Evolutionary conservation across 1,284 basidiomycete species (phyloP), one percentile per base, ranked within the genome.

Genomic region (Vanrija humicola): DNA sequence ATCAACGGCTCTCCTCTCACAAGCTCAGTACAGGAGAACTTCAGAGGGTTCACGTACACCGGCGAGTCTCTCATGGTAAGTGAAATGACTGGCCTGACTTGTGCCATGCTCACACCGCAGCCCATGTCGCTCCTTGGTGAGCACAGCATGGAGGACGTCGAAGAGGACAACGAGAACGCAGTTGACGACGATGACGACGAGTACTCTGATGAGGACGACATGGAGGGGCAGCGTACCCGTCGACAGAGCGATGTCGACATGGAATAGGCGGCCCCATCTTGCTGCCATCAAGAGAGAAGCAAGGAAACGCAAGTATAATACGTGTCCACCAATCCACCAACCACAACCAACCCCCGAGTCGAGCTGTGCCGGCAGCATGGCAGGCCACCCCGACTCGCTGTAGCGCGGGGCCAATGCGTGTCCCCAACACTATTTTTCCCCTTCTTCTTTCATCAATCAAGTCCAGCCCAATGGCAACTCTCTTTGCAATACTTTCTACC

Each of bases 11-110:
- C 81, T 38, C 88, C 89, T 23, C 79, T 95, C 66, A 92, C 90
- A 59, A 89, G 80, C 70, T 89, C 87, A 66, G 88, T 96, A 48
- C 92, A 96, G 79, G 92, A 93, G 79, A 92, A 95, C 76, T 96
- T 96, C 76, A 82, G 86, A 53, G 89, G 89, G 43, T 94, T 92
- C 80, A 93, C 90, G 5, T 94, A 90, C 72, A 87, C 86, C 34
- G 89, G 89, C 56, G 88, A 89, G 63, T 86, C 90, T 75, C 86
- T 87, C 47, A 66, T 77, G 65, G 74, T 76, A 59, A 64, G 75
- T 70, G 2, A 14, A 29, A n/a, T 18, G 6, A 14, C 16, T 18
- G 15, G 21, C 2, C 6, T 21, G 12, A 15, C 5, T 26, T 45
- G 39, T 29, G 2, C 21, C 28, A 28, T 8, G 14, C 49, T 42